Conservation (phyloP, 768 basidiomycete genomes). For the Panaeolus cyanescens region DNA sequence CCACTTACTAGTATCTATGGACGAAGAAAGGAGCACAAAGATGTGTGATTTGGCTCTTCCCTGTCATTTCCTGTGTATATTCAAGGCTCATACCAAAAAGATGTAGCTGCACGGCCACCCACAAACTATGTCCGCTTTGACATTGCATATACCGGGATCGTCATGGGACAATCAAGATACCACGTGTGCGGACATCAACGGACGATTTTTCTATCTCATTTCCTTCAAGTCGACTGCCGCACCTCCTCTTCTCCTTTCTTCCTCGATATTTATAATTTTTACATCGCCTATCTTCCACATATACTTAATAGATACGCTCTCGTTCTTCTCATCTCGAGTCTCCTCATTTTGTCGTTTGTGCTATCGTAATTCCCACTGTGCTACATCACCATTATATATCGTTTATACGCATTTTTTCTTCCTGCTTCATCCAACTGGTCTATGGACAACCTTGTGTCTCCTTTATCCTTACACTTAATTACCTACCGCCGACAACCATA, state of each 20-base stretch:
- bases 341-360: slow-evolving; percentile 25
- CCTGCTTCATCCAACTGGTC: background rate
- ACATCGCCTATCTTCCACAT: slow-evolving; percentile 12
- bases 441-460: background rate
- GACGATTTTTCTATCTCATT: slow-evolving; percentile 15
- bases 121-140: slow-evolving; percentile 4
- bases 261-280: slow-evolving; percentile 4
- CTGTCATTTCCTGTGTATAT: background rate
- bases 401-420: slow-evolving; percentile 1
- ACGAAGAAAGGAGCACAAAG: slow-evolving; percentile 26
- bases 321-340: slow-evolving; percentile 10
- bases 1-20: slow-evolving; percentile 2
- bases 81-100: background rate
- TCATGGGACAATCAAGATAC: slow-evolving; percentile 10
- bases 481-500: background rate
- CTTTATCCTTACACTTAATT: background rate
- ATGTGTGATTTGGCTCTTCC: background rate
- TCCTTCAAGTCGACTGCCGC: slow-evolving; percentile 10
- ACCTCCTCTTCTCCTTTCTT: slow-evolving; percentile 8
- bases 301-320: slow-evolving; percentile 20
- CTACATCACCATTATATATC: slow-evolving; percentile 25
- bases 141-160: slow-evolving; percentile 1
- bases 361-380: slow-evolving; percentile 45
- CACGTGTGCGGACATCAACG: slow-evolving; percentile 3
- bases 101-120: background rate